Base-by-base conservation (phyloP, 2,329 filamentous ascomycete species). In the Alternaria angustiovoidea region DNA sequence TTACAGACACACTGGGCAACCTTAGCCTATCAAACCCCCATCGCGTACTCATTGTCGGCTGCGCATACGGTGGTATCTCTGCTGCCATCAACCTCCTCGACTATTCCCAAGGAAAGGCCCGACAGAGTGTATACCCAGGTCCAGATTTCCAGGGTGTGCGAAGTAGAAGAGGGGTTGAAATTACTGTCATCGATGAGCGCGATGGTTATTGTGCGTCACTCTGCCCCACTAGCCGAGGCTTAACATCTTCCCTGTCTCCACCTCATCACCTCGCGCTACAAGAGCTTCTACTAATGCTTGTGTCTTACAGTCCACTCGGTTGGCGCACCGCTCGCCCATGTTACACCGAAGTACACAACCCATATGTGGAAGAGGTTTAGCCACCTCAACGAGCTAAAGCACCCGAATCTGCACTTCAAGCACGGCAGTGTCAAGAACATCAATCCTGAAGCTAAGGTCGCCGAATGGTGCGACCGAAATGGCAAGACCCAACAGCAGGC, bases 161-260 rank as follows among this genome's bases (percentile, higher is more conserved):
- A 20, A 80, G 81, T 44, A 82, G 81, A 24, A 81, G 89, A 44
- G 83, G 86, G 1, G 78, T 92, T 14, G 85, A 92, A 38, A 88
- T 94, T 51, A 93, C 89, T 22, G 84, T 94, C 22, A 87, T 92
- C 24, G 91, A 94, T 69, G 90, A 93, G 76, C 83, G 90, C n/a
- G 91, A 94, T 81, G 91, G 91, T n/a, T 93, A 88, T 75, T 93
- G 91, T 93, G 81, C 69, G 89, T 65, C 43, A 61, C 54, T 24
- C 62, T 44, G 51, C 63, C 56, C 61, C 56, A 61, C 59, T 68
- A 66, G 51, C 64, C 64, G 66, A 72, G 65, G 61, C 56, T 30
- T 22, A 24, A 30, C 41, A 51, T 55, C n/a, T 43, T 60, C 16
- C 42, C n/a, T 38, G 14, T 32, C 55, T 46, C 53, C 57, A 53